Conservation (phyloP, 169 alveolate species). For the Cryptosporidium parvum region DNA sequence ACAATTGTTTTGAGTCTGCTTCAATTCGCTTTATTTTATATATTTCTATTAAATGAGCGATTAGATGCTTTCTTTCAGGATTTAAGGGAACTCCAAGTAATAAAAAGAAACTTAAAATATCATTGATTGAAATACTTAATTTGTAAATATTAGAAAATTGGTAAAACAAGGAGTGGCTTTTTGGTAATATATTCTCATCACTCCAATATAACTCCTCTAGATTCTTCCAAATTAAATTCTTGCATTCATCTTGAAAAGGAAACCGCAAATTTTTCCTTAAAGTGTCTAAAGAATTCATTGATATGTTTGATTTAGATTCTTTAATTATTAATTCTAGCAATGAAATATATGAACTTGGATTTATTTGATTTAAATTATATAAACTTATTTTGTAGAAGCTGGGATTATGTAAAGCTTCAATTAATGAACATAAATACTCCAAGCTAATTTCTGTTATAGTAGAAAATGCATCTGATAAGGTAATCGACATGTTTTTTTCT, state of each 20-base stretch:
- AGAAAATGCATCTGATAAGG: slow-evolving; percentile 13
- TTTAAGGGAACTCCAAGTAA: not conserved
- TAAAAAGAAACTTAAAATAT: slow-evolving; percentile 28
- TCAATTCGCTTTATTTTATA: not conserved
- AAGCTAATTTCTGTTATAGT: not conserved
- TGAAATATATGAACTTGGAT: slow-evolving; percentile 2
- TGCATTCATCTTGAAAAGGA: slow-evolving; percentile 9
- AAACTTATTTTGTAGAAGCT: not conserved
- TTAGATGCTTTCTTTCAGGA: slow-evolving; percentile 17
- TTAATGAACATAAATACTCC: not conserved
- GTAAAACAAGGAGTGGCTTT: not conserved
- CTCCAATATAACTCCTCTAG: slow-evolving; percentile 36
- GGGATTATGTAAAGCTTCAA: not conserved
- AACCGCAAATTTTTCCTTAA: not conserved
- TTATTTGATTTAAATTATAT: not conserved
- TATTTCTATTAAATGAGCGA: not conserved
- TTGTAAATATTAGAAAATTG: slow-evolving; percentile 4
- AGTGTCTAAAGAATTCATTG: not conserved
- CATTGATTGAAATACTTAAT: slow-evolving; percentile 1
- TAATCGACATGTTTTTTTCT: not conserved
- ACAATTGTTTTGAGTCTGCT: not conserved
- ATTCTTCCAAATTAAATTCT: slow-evolving; percentile 26
- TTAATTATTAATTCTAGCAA: not conserved
- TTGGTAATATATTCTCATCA: slow-evolving; percentile 33
- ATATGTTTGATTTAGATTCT: not conserved